Conservation (phyloP, 2,329 filamentous ascomycete species). For the Hypoxylon sp. region DNA sequence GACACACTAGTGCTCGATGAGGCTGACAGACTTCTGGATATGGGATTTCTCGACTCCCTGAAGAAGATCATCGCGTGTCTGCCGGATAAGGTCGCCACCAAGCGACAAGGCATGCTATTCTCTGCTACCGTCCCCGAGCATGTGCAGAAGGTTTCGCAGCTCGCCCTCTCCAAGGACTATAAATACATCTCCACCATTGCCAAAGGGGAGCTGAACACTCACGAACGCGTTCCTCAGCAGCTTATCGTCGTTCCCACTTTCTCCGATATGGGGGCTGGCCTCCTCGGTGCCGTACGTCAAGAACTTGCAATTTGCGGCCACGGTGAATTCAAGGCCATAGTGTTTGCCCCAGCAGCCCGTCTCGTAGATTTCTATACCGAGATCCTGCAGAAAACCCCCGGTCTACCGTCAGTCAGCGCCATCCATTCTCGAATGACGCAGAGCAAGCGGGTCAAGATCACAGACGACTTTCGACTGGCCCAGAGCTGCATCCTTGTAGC, state of each 20-base stretch:
- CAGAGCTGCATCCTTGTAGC: conserved; percentile 65
- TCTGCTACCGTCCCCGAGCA: conserved; percentile 84
- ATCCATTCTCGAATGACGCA: conserved; percentile 62
- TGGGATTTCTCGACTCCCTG: conserved; percentile 83
- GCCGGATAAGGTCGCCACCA: conserved; percentile 65
- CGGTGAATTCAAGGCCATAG: conserved; percentile 79
- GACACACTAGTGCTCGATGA: conserved; percentile 86
- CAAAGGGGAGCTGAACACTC: conserved; percentile 77
- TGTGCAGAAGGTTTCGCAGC: conserved; percentile 75
- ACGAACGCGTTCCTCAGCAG: conserved; percentile 78
- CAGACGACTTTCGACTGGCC: conserved; percentile 68
- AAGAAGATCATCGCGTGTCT: conserved; percentile 78
- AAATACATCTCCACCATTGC: conserved; percentile 83
- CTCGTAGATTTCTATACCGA: conserved; percentile 60
- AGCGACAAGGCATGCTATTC: conserved; percentile 80
- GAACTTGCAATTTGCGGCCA: conserved; percentile 49
- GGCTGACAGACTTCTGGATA: conserved; percentile 81
- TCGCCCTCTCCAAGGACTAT: conserved; percentile 74
- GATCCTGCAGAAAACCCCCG: conserved; percentile 51
- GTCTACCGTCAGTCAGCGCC: conserved; percentile 53
- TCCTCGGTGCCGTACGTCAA: conserved; percentile 64
- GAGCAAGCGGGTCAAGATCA: conserved; percentile 60
- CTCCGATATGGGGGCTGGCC: conserved; percentile 68
- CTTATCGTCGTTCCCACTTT: conserved; percentile 73
- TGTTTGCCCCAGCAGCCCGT: conserved; percentile 74